Evolutionary conservation across 352 stramenopile species (phyloP).

Genomic region (Globisporangium polare): DNA sequence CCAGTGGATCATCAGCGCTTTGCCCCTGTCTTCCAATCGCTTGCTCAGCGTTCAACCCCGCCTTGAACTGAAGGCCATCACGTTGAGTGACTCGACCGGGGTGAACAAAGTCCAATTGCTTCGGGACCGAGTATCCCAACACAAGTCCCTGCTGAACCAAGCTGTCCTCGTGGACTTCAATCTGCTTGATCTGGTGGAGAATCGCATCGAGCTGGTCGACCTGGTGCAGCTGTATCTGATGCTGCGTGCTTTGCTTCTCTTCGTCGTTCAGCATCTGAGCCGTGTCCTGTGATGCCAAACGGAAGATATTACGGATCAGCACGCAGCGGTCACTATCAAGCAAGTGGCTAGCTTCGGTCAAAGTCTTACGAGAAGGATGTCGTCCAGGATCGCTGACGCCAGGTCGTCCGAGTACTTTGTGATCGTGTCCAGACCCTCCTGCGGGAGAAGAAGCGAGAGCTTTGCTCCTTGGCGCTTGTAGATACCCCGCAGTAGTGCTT

Average conservation of each 20-base stretch:
- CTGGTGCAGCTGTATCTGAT: constrained; percentile 23
- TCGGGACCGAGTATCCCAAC: constrained; percentile 18
- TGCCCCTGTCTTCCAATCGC: background rate
- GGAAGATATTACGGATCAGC: background rate
- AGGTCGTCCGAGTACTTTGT: constrained; percentile 49
- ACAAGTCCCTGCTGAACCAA: constrained; percentile 36
- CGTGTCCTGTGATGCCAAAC: constrained; percentile 35
- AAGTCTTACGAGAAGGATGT: constrained; percentile 47
- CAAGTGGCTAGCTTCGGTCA: background rate
- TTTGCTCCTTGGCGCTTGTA: constrained; percentile 31
- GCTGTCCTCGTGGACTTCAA: constrained; percentile 38
- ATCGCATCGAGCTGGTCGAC: constrained; percentile 44
- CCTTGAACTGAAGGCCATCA: background rate
- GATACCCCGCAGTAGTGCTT: constrained; percentile 39
- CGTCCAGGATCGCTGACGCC: constrained; percentile 52
- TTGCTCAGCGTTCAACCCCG: background rate
- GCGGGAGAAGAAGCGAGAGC: constrained; percentile 38
- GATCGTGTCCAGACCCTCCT: constrained; percentile 34
- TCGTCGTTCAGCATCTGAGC: constrained; percentile 54
- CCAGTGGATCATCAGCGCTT: constrained; percentile 4
- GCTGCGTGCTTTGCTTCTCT: constrained; percentile 29
- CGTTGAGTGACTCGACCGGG: background rate
- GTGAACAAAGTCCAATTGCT: constrained; percentile 10
- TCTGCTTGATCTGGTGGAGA: constrained; percentile 37
- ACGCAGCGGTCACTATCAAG: background rate